phyloP scores from a whole-genome alignment of 148 eudicot genomes.

The Salicornia ramosissima region DNA sequence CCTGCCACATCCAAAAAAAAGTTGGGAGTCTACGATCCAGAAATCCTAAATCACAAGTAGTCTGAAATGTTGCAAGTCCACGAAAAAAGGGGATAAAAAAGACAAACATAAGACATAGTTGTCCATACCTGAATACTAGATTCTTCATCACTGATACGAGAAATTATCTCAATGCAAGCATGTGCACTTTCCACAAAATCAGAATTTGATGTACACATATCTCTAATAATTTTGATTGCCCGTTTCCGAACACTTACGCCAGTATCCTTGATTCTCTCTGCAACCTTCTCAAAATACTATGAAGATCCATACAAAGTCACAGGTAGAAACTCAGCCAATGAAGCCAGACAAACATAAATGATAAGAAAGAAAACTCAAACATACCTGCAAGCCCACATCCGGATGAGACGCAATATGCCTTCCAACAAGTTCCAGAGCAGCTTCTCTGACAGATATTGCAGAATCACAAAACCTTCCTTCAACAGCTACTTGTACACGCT shows the following conservation, averaged over 20 bases:
- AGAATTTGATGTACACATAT: constrained; percentile 79
- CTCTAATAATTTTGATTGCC: constrained; percentile 88
- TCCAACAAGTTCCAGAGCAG: constrained; percentile 96
- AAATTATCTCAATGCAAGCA: constrained; percentile 90
- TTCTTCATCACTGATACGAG: constrained; percentile 93
- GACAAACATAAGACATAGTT: constrained; percentile 9
- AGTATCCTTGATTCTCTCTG: constrained; percentile 87
- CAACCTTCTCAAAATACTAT: constrained; percentile 94
- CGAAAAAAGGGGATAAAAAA: not conserved
- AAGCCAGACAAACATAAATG: constrained; percentile 16
- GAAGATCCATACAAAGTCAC: constrained; percentile 13
- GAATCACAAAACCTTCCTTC: constrained; percentile 98
- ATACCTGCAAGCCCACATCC: constrained; percentile 91
- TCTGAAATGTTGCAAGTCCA: not conserved
- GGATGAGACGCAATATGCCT: constrained; percentile 97
- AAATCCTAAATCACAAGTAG: too few relatives aligned
- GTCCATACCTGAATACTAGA: constrained; percentile 84
- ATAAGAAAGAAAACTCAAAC: constrained; percentile 13
- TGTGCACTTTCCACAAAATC: constrained; percentile 57
- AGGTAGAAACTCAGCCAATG: constrained; percentile 14
- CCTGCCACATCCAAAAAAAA: too few relatives aligned
- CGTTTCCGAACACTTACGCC: constrained; percentile 97
- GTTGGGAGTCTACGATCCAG: too few relatives aligned
- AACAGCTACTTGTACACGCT: constrained; percentile 82
- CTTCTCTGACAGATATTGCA: constrained; percentile 95